These are phyloP conservation scores for Digitaria exilis DNA, from an alignment of 202 grass and related monocot species.

Conservation along the genomic window DNA sequence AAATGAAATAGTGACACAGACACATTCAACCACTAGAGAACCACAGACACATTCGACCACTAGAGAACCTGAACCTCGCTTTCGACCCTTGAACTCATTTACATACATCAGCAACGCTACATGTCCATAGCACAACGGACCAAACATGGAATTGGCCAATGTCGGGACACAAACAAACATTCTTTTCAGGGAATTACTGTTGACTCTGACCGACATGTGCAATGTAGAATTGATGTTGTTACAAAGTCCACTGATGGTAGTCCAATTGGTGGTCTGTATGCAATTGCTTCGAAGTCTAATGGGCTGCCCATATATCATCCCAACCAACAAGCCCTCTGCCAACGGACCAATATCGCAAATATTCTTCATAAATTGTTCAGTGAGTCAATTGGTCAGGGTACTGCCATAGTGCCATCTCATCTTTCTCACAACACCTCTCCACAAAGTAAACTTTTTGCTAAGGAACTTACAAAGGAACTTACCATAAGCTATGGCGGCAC, in stretches of 20 bases:
- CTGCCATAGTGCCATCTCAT: background rate
- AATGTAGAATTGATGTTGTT: too few species aligned
- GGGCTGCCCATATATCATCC: too few species aligned
- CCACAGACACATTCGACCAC: slow-evolving; percentile 6
- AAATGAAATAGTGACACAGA: slow-evolving; percentile 27
- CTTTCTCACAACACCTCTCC: background rate
- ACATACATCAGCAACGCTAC: background rate
- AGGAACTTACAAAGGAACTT: background rate
- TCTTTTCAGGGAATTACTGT: background rate
- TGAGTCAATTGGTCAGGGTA: background rate
- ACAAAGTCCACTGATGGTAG: background rate
- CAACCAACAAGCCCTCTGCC: background rate
- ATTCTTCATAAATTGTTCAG: background rate
- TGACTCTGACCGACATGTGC: background rate
- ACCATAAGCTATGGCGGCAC: background rate
- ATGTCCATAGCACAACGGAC: background rate
- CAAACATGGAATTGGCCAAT: background rate
- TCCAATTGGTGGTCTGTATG: background rate
- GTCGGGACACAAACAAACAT: background rate
- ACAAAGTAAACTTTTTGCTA: background rate
- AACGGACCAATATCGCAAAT: background rate
- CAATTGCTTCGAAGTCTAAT: too few species aligned
- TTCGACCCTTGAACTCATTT: background rate
- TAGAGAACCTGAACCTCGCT: background rate
- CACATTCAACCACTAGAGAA: slow-evolving; percentile 8